phyloP scores from a whole-genome alignment of 768 basidiomycete species.

The Pulveroboletus sp. region DNA sequence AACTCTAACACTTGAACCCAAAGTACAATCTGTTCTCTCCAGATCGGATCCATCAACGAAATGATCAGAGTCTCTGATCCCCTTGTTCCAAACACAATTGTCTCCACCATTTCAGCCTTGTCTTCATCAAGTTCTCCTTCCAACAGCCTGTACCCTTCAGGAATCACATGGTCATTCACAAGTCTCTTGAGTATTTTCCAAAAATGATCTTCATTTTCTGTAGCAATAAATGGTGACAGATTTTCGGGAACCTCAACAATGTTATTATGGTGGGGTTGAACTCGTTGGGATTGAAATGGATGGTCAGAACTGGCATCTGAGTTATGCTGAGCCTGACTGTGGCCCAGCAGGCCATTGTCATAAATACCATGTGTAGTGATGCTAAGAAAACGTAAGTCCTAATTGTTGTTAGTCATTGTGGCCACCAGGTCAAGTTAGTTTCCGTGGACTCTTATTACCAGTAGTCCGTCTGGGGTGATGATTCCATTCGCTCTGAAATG shows the following conservation, averaged over 20 bases:
- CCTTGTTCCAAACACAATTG: background rate
- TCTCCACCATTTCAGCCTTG: background rate
- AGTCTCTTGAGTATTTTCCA: background rate
- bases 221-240: background rate
- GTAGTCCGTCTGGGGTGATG: background rate
- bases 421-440: no score
- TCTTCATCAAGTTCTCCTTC: background rate
- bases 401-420: background rate
- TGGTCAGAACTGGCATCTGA: no score
- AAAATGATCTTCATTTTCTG: background rate
- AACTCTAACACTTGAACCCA: background rate
- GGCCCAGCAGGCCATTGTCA: no score
- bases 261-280: no score
- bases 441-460: background rate
- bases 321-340: no score
- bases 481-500: background rate
- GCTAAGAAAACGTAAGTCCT: background rate
- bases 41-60: background rate
- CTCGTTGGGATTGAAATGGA: no score
- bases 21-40: background rate
- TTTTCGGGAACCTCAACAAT: background rate
- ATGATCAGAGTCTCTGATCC: background rate
- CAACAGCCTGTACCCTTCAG: background rate
- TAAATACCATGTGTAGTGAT: background rate
- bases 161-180: background rate